These are phyloP conservation scores for Prunella vulgaris DNA, from an alignment of 257 asterid genomes.

Conservation along the genomic window DNA sequence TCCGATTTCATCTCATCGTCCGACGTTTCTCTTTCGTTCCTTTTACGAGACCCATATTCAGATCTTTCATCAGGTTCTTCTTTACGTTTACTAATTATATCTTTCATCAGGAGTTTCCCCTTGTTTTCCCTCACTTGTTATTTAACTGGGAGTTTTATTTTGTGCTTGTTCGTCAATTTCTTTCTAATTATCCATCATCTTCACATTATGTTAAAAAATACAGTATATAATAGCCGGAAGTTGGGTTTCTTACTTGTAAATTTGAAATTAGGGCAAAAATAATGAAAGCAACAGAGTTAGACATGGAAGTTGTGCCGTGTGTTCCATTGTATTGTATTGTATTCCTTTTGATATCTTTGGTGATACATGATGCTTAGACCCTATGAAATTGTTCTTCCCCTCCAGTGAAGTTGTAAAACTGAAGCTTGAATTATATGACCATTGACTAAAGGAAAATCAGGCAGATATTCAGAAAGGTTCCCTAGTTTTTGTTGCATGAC, in stretches of 20 bases:
- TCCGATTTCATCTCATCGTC: conserved; percentile 11
- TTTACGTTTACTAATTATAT: conserved; percentile 2
- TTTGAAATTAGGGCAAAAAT: conserved; percentile 30
- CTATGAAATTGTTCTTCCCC: background rate
- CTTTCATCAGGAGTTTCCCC: conserved; percentile 25
- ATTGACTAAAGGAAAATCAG: background rate
- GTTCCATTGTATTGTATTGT: background rate
- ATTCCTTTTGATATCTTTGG: background rate
- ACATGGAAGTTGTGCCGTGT: background rate
- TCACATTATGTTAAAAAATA: background rate
- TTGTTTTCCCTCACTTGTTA: background rate
- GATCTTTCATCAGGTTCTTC: conserved; percentile 33
- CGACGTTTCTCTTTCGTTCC: background rate
- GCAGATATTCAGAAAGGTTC: background rate
- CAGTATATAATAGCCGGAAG: background rate
- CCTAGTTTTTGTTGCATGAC: background rate
- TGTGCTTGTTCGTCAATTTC: background rate
- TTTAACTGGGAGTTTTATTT: background rate
- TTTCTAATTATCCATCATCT: background rate
- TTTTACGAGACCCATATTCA: conserved; percentile 17
- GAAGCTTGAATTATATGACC: conserved; percentile 9
- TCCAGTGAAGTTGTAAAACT: background rate
- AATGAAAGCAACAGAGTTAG: background rate
- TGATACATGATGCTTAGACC: background rate
- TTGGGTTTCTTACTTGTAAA: background rate